These are phyloP conservation scores for Suhomyces kilbournensis DNA, from an alignment of 805 yeast species.

Conservation along the genomic window DNA sequence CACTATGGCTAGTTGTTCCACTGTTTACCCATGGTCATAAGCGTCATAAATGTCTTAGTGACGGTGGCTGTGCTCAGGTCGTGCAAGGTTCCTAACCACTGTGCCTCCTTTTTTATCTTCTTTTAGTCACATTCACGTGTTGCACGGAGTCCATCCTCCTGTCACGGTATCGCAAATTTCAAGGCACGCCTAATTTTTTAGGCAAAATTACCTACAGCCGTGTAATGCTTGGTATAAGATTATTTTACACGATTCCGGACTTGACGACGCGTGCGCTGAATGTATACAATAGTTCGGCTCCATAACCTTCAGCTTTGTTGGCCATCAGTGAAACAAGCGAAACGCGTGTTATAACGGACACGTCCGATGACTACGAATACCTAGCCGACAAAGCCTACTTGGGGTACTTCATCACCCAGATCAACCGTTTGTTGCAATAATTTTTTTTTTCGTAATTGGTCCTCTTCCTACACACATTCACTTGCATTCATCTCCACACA, in stretches of 20 bases:
- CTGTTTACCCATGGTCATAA: not conserved
- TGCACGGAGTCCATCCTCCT: not conserved
- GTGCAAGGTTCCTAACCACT: not conserved
- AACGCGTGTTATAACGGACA: not conserved
- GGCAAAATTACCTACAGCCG: not conserved
- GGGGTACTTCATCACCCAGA: not conserved
- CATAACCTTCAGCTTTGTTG: not conserved
- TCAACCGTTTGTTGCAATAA: not conserved
- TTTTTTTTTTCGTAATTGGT: not conserved
- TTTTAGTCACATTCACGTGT: not conserved
- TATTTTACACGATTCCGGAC: not conserved
- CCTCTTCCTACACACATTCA: not conserved
- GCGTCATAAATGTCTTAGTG: not conserved
- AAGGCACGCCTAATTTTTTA: not conserved
- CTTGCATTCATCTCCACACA: not conserved
- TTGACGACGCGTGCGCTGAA: not conserved
- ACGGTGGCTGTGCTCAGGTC: constrained; percentile 2
- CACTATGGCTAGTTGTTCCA: not conserved
- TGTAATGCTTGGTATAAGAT: not conserved
- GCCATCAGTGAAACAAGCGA: not conserved
- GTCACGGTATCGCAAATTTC: not conserved
- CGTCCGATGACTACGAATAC: not conserved
- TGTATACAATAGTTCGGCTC: not conserved
- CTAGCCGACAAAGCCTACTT: not conserved
- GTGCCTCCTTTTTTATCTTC: not conserved